These are phyloP conservation scores for Candida xiaguanensis DNA, from an alignment of 805 yeast species.

Conservation along the genomic window DNA sequence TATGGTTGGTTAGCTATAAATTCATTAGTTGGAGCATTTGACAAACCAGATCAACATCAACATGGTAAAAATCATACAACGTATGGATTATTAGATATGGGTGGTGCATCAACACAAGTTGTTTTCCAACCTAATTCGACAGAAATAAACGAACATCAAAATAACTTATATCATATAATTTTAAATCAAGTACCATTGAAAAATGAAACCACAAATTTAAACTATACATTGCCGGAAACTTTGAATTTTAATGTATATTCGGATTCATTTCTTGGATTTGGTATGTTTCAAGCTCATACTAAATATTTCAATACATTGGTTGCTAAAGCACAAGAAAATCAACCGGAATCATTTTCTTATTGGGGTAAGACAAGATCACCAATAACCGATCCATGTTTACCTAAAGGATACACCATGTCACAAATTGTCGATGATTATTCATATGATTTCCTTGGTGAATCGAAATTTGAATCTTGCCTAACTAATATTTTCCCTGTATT, in stretches of 20 bases:
- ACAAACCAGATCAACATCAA: conserved; percentile 30
- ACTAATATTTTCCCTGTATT: conserved; percentile 45
- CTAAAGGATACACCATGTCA: conserved; percentile 37
- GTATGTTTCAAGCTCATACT: conserved; percentile 52
- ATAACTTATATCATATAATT: conserved; percentile 44
- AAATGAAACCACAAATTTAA: too few relatives aligned
- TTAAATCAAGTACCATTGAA: conserved; percentile 31
- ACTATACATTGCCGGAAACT: conserved; percentile 1
- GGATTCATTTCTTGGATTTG: conserved; percentile 58
- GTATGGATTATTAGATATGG: conserved; percentile 59
- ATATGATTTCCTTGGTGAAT: conserved; percentile 47
- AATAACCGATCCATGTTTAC: conserved; percentile 55
- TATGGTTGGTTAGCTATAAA: conserved; percentile 67
- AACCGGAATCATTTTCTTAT: conserved; percentile 12
- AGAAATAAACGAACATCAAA: conserved; percentile 42
- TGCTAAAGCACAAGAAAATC: conserved; percentile 16
- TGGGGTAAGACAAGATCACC: conserved; percentile 22
- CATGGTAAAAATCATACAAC: conserved; percentile 46
- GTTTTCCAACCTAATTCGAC: conserved; percentile 56
- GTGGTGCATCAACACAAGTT: conserved; percentile 64
- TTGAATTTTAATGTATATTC: conserved; percentile 45
- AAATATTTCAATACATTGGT: conserved; percentile 41
- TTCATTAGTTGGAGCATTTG: conserved; percentile 47
- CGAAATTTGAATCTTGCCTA: conserved; percentile 49
- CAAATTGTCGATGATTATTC: conserved; percentile 21